A percentile compares a stretch with the other conserved stretches of the same genome.
phyloP scores from a whole-genome alignment of 2,329 filamentous ascomycete genomes.

The Bipolaris bicolor region DNA sequence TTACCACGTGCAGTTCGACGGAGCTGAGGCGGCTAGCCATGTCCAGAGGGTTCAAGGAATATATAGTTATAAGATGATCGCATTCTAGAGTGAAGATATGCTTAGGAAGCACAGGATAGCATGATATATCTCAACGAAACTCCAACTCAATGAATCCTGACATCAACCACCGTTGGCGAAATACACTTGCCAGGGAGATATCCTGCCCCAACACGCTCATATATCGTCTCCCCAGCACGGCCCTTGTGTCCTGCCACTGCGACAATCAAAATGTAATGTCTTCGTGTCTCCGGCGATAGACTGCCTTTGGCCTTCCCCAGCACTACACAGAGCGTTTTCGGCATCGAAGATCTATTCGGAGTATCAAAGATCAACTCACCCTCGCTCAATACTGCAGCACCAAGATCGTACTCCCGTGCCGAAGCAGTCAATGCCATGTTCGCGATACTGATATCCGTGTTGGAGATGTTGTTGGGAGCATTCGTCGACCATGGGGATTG shows the following conservation, averaged over 20 bases:
- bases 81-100: not conserved
- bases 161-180: not conserved
- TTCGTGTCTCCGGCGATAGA: not conserved
- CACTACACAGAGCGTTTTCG: not conserved
- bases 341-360: conserved; percentile 1
- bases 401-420: conserved; percentile 1
- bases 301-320: conserved; percentile 5
- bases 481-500: not conserved
- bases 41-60: not conserved
- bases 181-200: conserved; percentile 7
- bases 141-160: not conserved
- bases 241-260: not conserved
- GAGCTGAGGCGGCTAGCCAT: not conserved
- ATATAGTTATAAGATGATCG: not conserved
- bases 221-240: not conserved
- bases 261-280: conserved; percentile 3
- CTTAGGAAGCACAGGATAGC: too few relatives aligned
- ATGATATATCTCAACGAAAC: too few relatives aligned
- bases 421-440: conserved; percentile 1
- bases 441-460: not conserved
- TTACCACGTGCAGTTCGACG: not conserved
- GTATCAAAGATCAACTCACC: conserved; percentile 1
- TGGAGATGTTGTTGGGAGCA: not conserved
- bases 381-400: not conserved
- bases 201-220: conserved; percentile 1